Conservation (phyloP, 169 alveolate species). For the Plasmodium gallinaceum region DNA sequence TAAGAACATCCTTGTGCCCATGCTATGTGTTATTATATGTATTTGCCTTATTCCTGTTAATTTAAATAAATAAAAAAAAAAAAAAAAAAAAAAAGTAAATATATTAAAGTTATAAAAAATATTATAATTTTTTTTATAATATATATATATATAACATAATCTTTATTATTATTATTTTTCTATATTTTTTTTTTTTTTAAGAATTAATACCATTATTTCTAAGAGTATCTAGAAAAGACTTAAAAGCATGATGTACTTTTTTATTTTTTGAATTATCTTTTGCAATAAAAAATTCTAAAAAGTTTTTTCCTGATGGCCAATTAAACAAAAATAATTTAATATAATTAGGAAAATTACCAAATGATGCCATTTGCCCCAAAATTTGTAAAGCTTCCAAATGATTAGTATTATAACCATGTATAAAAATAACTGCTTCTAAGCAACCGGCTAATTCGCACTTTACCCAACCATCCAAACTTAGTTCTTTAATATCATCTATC, state of each 20-base stretch:
- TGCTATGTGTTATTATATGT: constrained; percentile 88
- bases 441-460: constrained; percentile 82
- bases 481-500: constrained; percentile 61
- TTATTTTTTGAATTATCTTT: constrained; percentile 75
- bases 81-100: not conserved
- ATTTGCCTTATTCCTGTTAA: constrained; percentile 85
- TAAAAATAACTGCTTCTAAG: constrained; percentile 86
- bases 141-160: not conserved
- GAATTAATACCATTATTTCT: constrained; percentile 52
- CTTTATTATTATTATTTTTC: not conserved
- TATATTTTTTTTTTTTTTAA: not conserved
- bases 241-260: constrained; percentile 77
- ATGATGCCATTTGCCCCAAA: constrained; percentile 88
- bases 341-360: constrained; percentile 88
- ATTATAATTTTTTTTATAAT: not conserved
- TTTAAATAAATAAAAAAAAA: not conserved
- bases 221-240: constrained; percentile 76
- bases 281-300: constrained; percentile 79
- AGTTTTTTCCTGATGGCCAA: constrained; percentile 88
- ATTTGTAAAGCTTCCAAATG: constrained; percentile 80
- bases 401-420: constrained; percentile 85
- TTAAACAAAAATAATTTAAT: constrained; percentile 87
- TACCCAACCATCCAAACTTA: constrained; percentile 82
- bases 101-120: not conserved
- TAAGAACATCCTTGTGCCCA: constrained; percentile 88